A percentile compares a stretch with the other conserved stretches of the same genome.
Evolutionary conservation across 2,329 filamentous ascomycete genomes (phyloP).

Genomic region (Xylariaceae sp.): DNA sequence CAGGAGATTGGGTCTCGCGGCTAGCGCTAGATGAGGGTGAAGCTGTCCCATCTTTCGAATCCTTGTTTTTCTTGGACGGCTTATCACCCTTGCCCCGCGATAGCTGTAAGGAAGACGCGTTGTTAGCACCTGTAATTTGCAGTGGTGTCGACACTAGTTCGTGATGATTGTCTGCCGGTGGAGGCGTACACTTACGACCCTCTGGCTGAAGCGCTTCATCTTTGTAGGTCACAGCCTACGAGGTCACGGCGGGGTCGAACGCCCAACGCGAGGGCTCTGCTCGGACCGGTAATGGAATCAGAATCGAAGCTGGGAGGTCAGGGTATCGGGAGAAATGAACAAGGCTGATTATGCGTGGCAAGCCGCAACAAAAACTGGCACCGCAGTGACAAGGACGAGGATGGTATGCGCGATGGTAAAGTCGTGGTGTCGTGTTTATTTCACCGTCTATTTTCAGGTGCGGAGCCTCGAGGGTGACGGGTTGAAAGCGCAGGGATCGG

Average conservation of each 20-base stretch:
- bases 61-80: slow-evolving; percentile 78
- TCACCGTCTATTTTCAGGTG: slow-evolving; percentile 39
- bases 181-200: slow-evolving; percentile 70
- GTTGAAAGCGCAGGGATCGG: slow-evolving; percentile 26
- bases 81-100: slow-evolving; percentile 89
- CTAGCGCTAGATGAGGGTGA: slow-evolving; percentile 70
- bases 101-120: slow-evolving; percentile 67
- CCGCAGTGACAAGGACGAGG: slow-evolving; percentile 11
- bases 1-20: slow-evolving; percentile 67
- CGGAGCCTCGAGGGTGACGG: slow-evolving; percentile 34
- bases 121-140: slow-evolving; percentile 17
- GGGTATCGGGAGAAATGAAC: background rate
- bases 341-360: slow-evolving; percentile 3
- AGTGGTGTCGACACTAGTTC: background rate
- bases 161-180: background rate
- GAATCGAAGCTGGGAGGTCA: slow-evolving; percentile 9
- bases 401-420: slow-evolving; percentile 18
- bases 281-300: slow-evolving; percentile 4
- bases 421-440: slow-evolving; percentile 29
- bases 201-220: slow-evolving; percentile 98
- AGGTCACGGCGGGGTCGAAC: slow-evolving; percentile 39
- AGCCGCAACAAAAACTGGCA: slow-evolving; percentile 11
- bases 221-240: slow-evolving; percentile 44
- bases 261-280: slow-evolving; percentile 28
- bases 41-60: slow-evolving; percentile 76